Conservation (phyloP, 345 rosid species). For the Brassica juncea region DNA sequence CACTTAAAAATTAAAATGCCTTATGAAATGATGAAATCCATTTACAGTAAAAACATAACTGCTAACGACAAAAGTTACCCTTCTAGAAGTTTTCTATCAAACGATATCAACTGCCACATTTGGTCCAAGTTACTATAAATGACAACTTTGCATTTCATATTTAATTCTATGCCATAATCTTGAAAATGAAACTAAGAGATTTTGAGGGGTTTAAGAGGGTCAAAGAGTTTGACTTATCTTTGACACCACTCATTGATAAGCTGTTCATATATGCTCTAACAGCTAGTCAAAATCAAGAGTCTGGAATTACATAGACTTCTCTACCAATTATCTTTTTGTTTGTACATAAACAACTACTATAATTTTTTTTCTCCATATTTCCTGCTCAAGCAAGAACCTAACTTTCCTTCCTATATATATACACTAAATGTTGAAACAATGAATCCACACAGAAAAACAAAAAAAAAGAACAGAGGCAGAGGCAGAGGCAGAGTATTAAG, state of each 20-base stretch:
- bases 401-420: background rate
- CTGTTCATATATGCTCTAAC: constrained; percentile 67
- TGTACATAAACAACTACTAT: background rate
- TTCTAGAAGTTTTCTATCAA: background rate
- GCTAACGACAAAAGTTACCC: background rate
- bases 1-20: background rate
- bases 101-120: background rate
- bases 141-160: background rate
- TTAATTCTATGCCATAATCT: background rate
- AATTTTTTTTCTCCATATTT: background rate
- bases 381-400: background rate
- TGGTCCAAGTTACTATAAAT: background rate
- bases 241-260: constrained; percentile 29
- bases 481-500: background rate
- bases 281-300: constrained; percentile 41
- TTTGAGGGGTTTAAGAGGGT: background rate
- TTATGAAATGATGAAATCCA: background rate
- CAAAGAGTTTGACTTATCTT: constrained; percentile 4
- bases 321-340: constrained; percentile 25
- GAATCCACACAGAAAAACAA: background rate
- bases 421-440: background rate
- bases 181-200: background rate
- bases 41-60: background rate
- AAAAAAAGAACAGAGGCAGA: background rate
- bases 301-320: constrained; percentile 23